Percentiles rank a stretch among this genome's conserved stretches.
Evolutionary conservation across 306 rosid genomes (phyloP).

Genomic region (Cucurbita maxima): DNA sequence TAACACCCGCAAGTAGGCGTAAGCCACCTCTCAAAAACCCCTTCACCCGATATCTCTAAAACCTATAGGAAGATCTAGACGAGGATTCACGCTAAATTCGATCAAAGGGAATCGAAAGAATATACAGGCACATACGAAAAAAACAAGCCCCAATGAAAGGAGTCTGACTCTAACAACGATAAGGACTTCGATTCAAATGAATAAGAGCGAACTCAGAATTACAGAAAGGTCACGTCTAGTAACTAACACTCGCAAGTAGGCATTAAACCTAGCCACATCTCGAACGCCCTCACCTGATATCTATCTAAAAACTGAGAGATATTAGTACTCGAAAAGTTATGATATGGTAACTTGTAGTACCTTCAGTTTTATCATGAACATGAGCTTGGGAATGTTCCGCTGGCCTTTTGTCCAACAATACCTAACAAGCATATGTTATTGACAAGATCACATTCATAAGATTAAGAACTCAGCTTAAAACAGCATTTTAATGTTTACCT

Average conservation of each 20-base stretch:
- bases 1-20: not conserved
- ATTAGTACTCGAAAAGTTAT: not conserved
- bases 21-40: not conserved
- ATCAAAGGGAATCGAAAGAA: not conserved
- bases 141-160: not conserved
- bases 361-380: conserved; percentile 24
- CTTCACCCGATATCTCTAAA: not conserved
- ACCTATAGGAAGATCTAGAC: not conserved
- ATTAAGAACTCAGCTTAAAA: not conserved
- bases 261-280: not conserved
- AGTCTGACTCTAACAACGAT: not conserved
- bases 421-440: conserved; percentile 16
- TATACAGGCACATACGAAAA: not conserved
- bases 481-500: not conserved
- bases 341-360: conserved; percentile 10
- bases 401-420: conserved; percentile 45
- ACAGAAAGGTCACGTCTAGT: not conserved
- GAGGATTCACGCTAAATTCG: too few relatives aligned
- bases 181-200: not conserved
- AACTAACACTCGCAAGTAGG: not conserved
- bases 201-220: not conserved
- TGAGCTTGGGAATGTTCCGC: conserved; percentile 26
- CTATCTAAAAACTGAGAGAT: not conserved
- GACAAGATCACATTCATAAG: not conserved
- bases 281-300: not conserved